Conservation (phyloP, 306 rosid genomes). For the Ziziphus jujuba region DNA sequence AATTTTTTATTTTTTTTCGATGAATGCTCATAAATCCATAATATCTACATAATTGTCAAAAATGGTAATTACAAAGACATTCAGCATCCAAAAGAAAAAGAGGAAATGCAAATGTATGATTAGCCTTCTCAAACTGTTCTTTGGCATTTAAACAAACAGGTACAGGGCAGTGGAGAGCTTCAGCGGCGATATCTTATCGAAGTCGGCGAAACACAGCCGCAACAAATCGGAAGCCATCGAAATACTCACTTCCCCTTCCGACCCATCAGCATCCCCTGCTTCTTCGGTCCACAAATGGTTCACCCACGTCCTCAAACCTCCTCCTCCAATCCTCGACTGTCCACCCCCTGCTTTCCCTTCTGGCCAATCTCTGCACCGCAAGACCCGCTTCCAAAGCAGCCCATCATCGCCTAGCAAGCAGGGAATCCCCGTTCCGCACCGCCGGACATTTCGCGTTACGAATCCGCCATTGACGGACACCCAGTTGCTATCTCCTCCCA, state of each 20-base stretch:
- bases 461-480: slow-evolving; percentile 24
- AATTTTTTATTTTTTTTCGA: too few species aligned
- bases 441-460: slow-evolving; percentile 32
- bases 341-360: slow-evolving; percentile 40
- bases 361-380: slow-evolving; percentile 43
- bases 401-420: slow-evolving; percentile 50
- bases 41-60: too few species aligned
- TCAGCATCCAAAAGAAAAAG: too few species aligned
- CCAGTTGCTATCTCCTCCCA: slow-evolving; percentile 68
- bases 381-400: slow-evolving; percentile 66
- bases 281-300: slow-evolving; percentile 62
- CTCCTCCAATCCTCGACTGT: slow-evolving; percentile 28
- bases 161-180: slow-evolving; percentile 51
- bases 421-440: slow-evolving; percentile 37
- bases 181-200: slow-evolving; percentile 69
- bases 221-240: slow-evolving; percentile 56
- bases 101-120: background rate
- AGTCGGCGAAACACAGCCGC: slow-evolving; percentile 55
- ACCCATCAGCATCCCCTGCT: slow-evolving; percentile 44
- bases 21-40: too few species aligned
- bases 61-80: too few species aligned
- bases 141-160: slow-evolving; percentile 19
- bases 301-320: slow-evolving; percentile 53
- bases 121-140: background rate
- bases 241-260: slow-evolving; percentile 8